Evolutionary conservation across 495 filamentous ascomycete genomes (phyloP).

Genomic region (Neurospora tetraspora): DNA sequence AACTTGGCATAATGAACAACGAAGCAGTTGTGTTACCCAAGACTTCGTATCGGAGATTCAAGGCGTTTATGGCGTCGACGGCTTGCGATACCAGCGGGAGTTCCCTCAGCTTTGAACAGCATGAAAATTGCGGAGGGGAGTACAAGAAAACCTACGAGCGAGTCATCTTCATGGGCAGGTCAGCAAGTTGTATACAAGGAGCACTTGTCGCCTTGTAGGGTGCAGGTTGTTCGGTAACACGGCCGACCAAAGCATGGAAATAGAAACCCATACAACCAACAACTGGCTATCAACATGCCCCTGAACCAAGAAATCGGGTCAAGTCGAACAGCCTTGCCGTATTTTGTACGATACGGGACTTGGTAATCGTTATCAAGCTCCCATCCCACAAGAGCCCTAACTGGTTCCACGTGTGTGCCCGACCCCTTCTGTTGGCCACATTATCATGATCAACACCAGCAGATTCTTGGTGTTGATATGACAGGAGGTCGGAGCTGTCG

Average conservation of each 20-base stretch:
- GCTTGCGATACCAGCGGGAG: background rate
- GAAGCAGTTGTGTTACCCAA: background rate
- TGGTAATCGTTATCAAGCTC: background rate
- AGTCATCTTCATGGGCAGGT: background rate
- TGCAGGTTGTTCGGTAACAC: background rate
- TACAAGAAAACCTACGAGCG: background rate
- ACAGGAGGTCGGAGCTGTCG: background rate
- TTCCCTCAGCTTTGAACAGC: background rate
- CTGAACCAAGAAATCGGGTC: background rate
- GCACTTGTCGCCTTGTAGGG: background rate
- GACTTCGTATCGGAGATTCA: background rate
- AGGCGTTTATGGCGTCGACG: background rate
- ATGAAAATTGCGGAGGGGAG: background rate
- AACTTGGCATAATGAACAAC: background rate
- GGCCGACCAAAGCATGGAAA: background rate
- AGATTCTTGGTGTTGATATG: background rate
- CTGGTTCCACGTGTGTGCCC: background rate
- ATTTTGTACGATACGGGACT: background rate
- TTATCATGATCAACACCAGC: background rate
- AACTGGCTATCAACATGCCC: background rate
- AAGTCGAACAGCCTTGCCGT: background rate
- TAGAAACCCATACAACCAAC: background rate
- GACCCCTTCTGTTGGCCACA: background rate
- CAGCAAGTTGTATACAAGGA: background rate
- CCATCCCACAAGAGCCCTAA: background rate